Evolutionary conservation across 2,329 filamentous ascomycete genomes (phyloP).

Genomic region (Claviceps humidiphila): DNA sequence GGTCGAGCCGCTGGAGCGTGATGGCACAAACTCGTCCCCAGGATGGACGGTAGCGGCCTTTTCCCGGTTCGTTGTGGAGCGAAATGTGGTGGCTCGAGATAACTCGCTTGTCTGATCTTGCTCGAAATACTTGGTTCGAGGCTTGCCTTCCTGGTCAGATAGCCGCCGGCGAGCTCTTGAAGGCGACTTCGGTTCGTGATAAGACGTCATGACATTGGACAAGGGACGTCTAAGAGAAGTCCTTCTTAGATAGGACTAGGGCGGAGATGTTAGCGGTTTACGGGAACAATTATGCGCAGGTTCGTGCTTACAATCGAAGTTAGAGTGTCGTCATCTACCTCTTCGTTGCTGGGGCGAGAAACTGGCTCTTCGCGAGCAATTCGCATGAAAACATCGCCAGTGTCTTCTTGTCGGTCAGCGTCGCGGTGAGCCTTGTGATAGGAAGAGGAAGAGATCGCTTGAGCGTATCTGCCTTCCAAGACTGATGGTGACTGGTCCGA

Average conservation of each 20-base stretch:
- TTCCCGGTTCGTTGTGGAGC: slow-evolving; percentile 27
- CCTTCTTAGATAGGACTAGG: slow-evolving; percentile 35
- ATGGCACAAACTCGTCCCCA: slow-evolving; percentile 22
- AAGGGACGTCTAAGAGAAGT: slow-evolving; percentile 37
- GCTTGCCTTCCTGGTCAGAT: slow-evolving; percentile 42
- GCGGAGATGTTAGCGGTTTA: slow-evolving; percentile 1
- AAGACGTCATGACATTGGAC: slow-evolving; percentile 34
- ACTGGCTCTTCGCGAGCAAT: slow-evolving; percentile 42
- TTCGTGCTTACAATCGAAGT: slow-evolving; percentile 33
- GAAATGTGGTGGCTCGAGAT: slow-evolving; percentile 31
- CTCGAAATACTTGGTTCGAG: slow-evolving; percentile 23
- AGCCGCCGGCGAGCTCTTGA: slow-evolving; percentile 38
- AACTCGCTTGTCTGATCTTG: slow-evolving; percentile 30
- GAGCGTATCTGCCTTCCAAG: slow-evolving; percentile 28
- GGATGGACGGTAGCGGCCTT: slow-evolving; percentile 26
- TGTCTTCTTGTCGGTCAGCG: slow-evolving; percentile 29
- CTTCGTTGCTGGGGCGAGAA: slow-evolving; percentile 24
- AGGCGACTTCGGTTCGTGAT: slow-evolving; percentile 34
- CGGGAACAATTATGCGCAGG: background rate
- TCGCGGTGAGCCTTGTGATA: background rate
- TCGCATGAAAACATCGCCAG: slow-evolving; percentile 44
- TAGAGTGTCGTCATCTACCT: slow-evolving; percentile 20
- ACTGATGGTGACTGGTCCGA: slow-evolving; percentile 36
- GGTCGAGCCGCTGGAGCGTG: slow-evolving; percentile 18
- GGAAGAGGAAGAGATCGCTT: background rate